A percentile compares a stretch with the other conserved stretches of the same genome.
These are phyloP conservation scores for Xylariaceae sp. DNA, from an alignment of 2,329 filamentous ascomycete species.

Conservation along the genomic window DNA sequence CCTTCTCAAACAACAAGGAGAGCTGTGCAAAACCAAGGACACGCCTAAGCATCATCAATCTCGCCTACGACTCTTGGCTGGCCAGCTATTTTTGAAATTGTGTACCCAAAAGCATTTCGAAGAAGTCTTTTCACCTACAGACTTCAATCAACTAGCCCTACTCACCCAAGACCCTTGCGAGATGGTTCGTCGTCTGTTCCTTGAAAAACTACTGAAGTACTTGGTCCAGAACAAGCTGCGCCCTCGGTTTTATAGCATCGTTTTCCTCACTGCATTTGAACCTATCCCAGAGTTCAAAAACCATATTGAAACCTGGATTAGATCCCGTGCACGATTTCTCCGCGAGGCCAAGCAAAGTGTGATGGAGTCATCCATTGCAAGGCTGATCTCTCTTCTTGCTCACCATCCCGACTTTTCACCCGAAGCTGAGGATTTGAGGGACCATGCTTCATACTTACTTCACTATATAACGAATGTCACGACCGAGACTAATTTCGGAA, in stretches of 20 bases:
- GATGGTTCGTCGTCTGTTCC: constrained; percentile 73
- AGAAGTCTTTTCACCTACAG: constrained; percentile 63
- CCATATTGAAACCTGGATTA: constrained; percentile 81
- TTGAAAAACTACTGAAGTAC: constrained; percentile 86
- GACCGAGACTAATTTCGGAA: constrained; percentile 78
- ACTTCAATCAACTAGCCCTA: constrained; percentile 79
- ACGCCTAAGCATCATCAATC: constrained; percentile 76
- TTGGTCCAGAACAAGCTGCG: constrained; percentile 68
- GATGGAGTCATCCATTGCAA: constrained; percentile 77
- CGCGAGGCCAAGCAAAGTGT: constrained; percentile 55
- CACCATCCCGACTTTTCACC: constrained; percentile 87
- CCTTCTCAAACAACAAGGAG: constrained; percentile 70
- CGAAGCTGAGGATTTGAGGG: constrained; percentile 63
- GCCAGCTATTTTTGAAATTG: constrained; percentile 77
- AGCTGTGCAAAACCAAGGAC: constrained; percentile 69
- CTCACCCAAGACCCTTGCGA: constrained; percentile 74
- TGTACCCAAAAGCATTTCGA: constrained; percentile 75
- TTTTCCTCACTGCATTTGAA: constrained; percentile 91
- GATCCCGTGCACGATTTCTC: constrained; percentile 70
- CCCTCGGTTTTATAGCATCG: constrained; percentile 78
- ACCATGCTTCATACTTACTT: constrained; percentile 83
- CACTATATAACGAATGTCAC: constrained; percentile 84
- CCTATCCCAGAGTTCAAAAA: constrained; percentile 69
- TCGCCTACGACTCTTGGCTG: constrained; percentile 76
- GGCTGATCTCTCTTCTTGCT: constrained; percentile 81